Base-by-base conservation (phyloP, 2,329 filamentous ascomycete genomes). In the Xylariaceae sp. region DNA sequence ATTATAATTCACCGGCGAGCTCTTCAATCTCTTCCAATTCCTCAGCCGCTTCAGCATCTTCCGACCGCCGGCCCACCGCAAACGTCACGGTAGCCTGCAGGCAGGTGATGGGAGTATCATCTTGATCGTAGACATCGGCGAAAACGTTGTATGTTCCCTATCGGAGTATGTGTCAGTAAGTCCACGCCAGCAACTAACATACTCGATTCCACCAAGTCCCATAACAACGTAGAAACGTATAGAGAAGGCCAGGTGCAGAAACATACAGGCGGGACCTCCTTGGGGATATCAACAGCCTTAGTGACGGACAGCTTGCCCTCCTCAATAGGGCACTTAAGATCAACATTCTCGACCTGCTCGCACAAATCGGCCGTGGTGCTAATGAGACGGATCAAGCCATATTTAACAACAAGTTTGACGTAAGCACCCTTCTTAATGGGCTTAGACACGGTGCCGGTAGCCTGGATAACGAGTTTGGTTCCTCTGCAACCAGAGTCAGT, bases 71-170 rank as follows among this genome's bases (percentile, higher is more conserved):
- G 54, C 71, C 70, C 62, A 72, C 70, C 51, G 72, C 74, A 68
- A 94, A 92, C 42, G 72, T 68, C 54, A 94, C 83, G 6, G 77
- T 80, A 19, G 91, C 91, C 52, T 86, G 86, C 67, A 99, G 78
- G 74, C 94, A 99, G 56, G 92, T 95, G 60, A 99, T 87, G 67
- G 84, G 85, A 60, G 85, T 77, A 53, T 81, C 78, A 48, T 95
- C 85, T 56, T 76, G 79, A 62, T 83, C 90, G 72, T 83, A 87
- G 46, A 95, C 92, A 68, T 97, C 89, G 40, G 92, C 94, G 37
- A 86, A 74, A 34, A 99, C 94, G 16, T 81, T 88, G 80, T 96
- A 99, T 67, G 84, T 92, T 69, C 92, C 94, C 90, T 94, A 60
- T 40, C 44, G 37, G 47, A 30, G 12, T 18, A n/a, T 51, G 10